Conservation (phyloP, 768 basidiomycete genomes). For the Rhodosporidiobolus sp. region DNA sequence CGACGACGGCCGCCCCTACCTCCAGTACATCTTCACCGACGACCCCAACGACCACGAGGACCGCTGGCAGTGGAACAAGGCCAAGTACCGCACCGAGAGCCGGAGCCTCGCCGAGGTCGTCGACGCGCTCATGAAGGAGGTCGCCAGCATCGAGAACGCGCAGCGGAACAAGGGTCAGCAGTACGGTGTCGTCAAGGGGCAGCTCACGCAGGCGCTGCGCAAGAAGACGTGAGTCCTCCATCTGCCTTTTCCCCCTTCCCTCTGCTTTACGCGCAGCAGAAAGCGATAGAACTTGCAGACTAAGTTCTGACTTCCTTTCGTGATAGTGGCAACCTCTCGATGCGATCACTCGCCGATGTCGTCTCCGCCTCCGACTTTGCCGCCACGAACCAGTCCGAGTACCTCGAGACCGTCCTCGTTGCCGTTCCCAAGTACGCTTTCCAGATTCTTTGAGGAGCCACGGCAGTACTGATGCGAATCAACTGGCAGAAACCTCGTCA, state of each 20-base stretch:
- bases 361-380: conserved; percentile 78
- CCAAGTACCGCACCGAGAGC: conserved; percentile 79
- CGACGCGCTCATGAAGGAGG: conserved; percentile 85
- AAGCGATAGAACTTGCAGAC: too few species aligned
- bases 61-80: conserved; percentile 89
- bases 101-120: conserved; percentile 72
- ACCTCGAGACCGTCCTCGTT: conserved; percentile 84
- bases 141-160: conserved; percentile 86
- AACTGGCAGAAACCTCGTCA: conserved; percentile 62
- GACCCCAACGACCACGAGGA: conserved; percentile 53
- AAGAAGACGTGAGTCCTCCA: conserved; percentile 71
- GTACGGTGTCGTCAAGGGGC: conserved; percentile 92
- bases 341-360: conserved; percentile 77
- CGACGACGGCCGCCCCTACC: conserved; percentile 43
- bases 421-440: conserved; percentile 82
- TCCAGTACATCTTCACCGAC: conserved; percentile 57
- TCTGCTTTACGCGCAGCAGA: too few species aligned
- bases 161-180: conserved; percentile 87
- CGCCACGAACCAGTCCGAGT: conserved; percentile 69
- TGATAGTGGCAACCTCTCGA: conserved; percentile 94
- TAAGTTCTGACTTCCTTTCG: neutral
- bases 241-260: neutral
- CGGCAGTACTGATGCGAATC: conserved; percentile 1
- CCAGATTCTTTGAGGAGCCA: neutral
- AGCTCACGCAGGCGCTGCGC: conserved; percentile 83